Evolutionary conservation across 2,329 filamentous ascomycete genomes (phyloP), one percentile per base, ranked within the genome.

Genomic region (Beauveria asiatica): DNA sequence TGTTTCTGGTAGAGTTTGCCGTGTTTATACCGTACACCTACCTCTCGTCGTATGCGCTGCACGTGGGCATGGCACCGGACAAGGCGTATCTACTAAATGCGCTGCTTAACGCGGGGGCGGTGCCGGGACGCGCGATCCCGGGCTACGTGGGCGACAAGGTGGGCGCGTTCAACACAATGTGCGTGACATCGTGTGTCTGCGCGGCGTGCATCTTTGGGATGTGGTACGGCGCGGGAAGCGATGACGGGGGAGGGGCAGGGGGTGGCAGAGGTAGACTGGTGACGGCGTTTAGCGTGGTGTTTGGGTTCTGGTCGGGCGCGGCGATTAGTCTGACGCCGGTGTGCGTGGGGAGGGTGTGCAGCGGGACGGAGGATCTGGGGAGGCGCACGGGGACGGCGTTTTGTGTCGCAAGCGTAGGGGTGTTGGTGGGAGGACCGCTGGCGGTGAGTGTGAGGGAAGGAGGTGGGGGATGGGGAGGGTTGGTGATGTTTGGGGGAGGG

Each of bases 261-360:
- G 23, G 23, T 23, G 23, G 23, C 5, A 23, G 23, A 23, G 23
- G 78, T 45, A 70, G 78, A 0, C 70, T 85, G 25, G 75, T 85
- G 0, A 77, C 88, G 54, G 75, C 83, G 1, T 91, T 87, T 65
- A 77, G 81, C 0, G 70, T 87, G 1, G 67, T 88, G 1, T 90
- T 90, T 69, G 88, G 88, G 0, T 89, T 92, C 67, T 84, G 82
- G 17, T 86, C 81, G 17, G 88, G 88, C 0, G 83, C 80, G 39
- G 88, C 87, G 61, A 89, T 91, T 66, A 83, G 80, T 5, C 69
- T 91, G 53, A 87, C 86, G 0, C 87, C 88, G 0, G 88, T 90
- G 0, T 90, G 87, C 63, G 79, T 91, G 1, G 85, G 85, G 0
- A 84, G 88, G 70, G 77, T 90, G 1, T 90, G 87, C 70, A 79